A percentile compares a stretch with the other conserved stretches of the same genome.
phyloP scores from a whole-genome alignment of 495 filamentous ascomycete genomes.

The Xylaria intraflava region DNA sequence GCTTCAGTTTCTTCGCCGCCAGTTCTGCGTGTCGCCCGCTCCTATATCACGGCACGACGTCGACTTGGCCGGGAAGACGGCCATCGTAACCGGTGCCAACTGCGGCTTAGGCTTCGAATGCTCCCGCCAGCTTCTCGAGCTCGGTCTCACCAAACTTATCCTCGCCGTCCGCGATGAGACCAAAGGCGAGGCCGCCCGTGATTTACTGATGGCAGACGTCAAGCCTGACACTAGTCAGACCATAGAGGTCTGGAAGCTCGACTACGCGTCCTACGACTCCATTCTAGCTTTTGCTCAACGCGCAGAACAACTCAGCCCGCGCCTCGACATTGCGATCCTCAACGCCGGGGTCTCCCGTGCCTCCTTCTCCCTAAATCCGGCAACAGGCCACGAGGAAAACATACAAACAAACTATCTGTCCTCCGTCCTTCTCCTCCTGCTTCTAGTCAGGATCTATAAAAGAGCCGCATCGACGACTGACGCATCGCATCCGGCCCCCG shows the following conservation, averaged over 20 bases:
- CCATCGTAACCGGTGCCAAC: constrained; percentile 48
- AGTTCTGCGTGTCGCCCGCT: constrained; percentile 14
- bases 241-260: constrained; percentile 49
- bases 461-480: no score
- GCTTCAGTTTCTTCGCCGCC: constrained; percentile 12
- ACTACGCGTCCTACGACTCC: constrained; percentile 41
- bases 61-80: constrained; percentile 31
- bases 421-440: constrained; percentile 34
- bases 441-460: constrained; percentile 22
- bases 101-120: constrained; percentile 43
- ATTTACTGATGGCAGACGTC: background rate
- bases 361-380: constrained; percentile 7
- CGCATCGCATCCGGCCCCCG: no score
- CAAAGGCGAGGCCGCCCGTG: constrained; percentile 32
- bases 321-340: constrained; percentile 42
- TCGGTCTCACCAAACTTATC: constrained; percentile 34
- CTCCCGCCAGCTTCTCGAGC: constrained; percentile 37
- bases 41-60: constrained; percentile 1
- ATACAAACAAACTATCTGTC: constrained; percentile 50
- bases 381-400: constrained; percentile 33
- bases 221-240: constrained; percentile 8
- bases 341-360: constrained; percentile 40
- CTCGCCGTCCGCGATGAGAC: constrained; percentile 40
- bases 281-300: constrained; percentile 35
- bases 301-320: constrained; percentile 19